Percentiles rank a stretch among this genome's conserved stretches.
Conservation (phyloP, 1,284 basidiomycete genomes). For the Xerocomus amazonicus region DNA sequence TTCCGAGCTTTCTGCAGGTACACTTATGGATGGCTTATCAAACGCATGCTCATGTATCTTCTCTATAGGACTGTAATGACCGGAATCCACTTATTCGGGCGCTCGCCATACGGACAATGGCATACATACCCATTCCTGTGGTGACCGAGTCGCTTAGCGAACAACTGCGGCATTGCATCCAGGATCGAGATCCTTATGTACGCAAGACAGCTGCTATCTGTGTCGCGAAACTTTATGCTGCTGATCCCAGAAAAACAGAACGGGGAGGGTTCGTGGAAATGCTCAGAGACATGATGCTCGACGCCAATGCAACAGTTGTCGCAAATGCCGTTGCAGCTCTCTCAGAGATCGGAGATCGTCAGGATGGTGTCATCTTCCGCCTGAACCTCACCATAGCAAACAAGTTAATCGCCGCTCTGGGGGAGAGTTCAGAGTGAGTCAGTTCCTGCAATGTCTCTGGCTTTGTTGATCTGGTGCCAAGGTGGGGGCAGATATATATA, state of each 20-base stretch:
- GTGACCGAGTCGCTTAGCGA: conserved; percentile 80
- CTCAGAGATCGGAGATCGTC: conserved; percentile 86
- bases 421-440: conserved; percentile 88
- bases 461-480: conserved; percentile 33
- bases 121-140: conserved; percentile 85
- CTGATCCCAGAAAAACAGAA: conserved; percentile 83
- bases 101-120: conserved; percentile 93
- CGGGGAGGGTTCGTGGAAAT: conserved; percentile 81
- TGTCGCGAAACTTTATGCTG: conserved; percentile 86
- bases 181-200: conserved; percentile 92
- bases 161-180: conserved; percentile 82
- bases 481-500: conserved; percentile 99
- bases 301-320: conserved; percentile 92
- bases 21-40: conserved; percentile 10
- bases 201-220: conserved; percentile 94
- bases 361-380: conserved; percentile 86
- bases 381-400: conserved; percentile 81
- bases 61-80: conserved; percentile 80
- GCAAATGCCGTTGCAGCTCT: conserved; percentile 94
- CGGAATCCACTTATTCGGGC: conserved; percentile 90
- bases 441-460: neutral
- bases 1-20: conserved; percentile 87
- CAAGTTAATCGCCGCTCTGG: conserved; percentile 79
- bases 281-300: conserved; percentile 86
- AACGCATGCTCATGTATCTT: conserved; percentile 4